phyloP scores from a whole-genome alignment of 129 eudicot species.

The Pseudognaphalium luteoalbum region DNA sequence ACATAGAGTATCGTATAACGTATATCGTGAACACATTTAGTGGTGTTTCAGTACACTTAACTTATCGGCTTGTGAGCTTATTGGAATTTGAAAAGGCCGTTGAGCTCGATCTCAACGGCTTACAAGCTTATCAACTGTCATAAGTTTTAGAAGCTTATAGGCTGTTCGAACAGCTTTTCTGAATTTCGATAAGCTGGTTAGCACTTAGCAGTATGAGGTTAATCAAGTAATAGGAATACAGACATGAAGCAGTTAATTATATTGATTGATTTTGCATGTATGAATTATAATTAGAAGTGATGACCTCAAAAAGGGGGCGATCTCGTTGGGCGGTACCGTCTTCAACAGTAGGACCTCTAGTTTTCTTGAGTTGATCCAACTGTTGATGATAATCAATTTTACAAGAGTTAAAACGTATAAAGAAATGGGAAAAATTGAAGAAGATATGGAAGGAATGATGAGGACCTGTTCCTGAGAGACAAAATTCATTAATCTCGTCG shows the following conservation, averaged over 20 bases:
- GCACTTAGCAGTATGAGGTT: no score
- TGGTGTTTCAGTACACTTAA: no score
- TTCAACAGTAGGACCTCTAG: constrained; percentile 80
- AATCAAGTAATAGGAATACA: neutral
- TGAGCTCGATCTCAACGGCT: no score
- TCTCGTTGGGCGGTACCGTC: constrained; percentile 98
- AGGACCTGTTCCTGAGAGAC: constrained; percentile 83
- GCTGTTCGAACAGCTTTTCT: neutral
- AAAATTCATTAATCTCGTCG: constrained; percentile 65
- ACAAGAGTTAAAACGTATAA: neutral
- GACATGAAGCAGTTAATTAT: neutral
- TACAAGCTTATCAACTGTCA: no score
- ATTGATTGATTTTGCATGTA: no score
- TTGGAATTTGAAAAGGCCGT: no score
- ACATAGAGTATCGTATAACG: no score
- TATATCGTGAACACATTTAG: no score
- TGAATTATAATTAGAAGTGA: no score
- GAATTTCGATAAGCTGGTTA: neutral
- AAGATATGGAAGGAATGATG: neutral
- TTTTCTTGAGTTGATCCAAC: constrained; percentile 76
- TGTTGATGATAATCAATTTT: constrained; percentile 28
- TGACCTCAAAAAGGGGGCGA: constrained; percentile 86
- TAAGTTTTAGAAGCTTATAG: no score
- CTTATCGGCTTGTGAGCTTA: no score
- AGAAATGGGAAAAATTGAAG: neutral